These are phyloP conservation scores for Coniella vitis DNA, from an alignment of 2,329 filamentous ascomycete genomes.

Conservation along the genomic window DNA sequence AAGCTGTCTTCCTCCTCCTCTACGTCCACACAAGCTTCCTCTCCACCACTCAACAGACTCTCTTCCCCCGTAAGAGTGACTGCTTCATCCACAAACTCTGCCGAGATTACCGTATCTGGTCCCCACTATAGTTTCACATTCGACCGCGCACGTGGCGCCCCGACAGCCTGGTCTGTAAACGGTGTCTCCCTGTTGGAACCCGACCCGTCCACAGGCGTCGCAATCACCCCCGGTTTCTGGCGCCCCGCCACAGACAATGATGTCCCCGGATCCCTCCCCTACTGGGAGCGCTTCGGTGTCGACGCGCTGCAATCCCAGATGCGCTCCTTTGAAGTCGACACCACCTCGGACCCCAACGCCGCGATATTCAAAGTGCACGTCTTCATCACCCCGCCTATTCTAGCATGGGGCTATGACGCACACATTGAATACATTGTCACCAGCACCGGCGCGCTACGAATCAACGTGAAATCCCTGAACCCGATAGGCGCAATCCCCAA, in stretches of 20 bases:
- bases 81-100: slow-evolving; percentile 19
- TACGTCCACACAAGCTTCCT: slow-evolving; percentile 7
- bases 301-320: slow-evolving; percentile 39
- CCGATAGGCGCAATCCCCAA: slow-evolving; percentile 43
- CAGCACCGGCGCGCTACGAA: slow-evolving; percentile 34
- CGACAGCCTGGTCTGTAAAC: slow-evolving; percentile 35
- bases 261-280: slow-evolving; percentile 41
- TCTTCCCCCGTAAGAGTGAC: slow-evolving; percentile 20
- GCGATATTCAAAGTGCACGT: slow-evolving; percentile 36
- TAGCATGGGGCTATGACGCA: slow-evolving; percentile 51
- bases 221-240: slow-evolving; percentile 48
- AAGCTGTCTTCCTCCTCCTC: slow-evolving; percentile 27
- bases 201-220: slow-evolving; percentile 29
- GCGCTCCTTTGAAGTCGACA: slow-evolving; percentile 30
- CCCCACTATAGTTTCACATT: slow-evolving; percentile 35
- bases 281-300: slow-evolving; percentile 50
- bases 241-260: slow-evolving; percentile 63
- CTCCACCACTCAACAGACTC: slow-evolving; percentile 6
- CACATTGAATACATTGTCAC: slow-evolving; percentile 46
- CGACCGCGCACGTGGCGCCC: slow-evolving; percentile 35
- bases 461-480: slow-evolving; percentile 37
- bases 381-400: slow-evolving; percentile 50
- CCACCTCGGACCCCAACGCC: slow-evolving; percentile 21
- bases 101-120: slow-evolving; percentile 24
- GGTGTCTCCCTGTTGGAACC: slow-evolving; percentile 28